Evolutionary conservation across 257 asterid species (phyloP), one percentile per base, ranked within the genome.

Genomic region (Lithospermum erythrorhizon): DNA sequence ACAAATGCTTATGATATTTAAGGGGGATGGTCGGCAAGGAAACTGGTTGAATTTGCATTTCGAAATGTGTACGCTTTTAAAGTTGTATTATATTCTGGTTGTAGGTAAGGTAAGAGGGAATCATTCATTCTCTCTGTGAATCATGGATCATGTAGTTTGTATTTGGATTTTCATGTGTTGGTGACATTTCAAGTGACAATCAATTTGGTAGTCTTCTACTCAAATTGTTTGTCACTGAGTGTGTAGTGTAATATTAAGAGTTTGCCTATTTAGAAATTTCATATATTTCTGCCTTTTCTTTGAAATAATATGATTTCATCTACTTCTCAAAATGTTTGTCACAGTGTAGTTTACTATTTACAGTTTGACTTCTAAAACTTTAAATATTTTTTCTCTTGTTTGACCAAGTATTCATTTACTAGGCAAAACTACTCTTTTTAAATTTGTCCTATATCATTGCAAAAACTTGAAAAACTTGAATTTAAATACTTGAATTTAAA

Each of bases 111-210:
- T 30, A 52, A 49, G 76, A 59, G 83, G 78, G 79, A 79, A 77
- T 76, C 72, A 76, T 77, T 78, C 80, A 74, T 77, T 81, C 84
- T 77, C 86, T 74, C 57, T 21, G 66, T 68, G 25, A 68, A 57
- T 10, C 54, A 18, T 62, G 29, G 49, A 54, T 65, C 60, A 22
- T 47, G 27, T 25, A 65, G 57, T 52, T 16, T 52, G 67, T 24
- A 27, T 20, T 24, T 41, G 51, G 62, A n/a, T 47, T 22, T 48
- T 20, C 61, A 27, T 57, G 24, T 10, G 32, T 65, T 41, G 49
- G 9, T 41, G 48, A 18, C 49, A 41, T 41, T 41, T 14, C 18
- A 41, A 41, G 18, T 18, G 32, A 63, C 23, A 54, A 27, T 13
- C 47, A 21, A 16, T 58, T 41, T 45, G 37, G 24, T 47, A 24